Evolutionary conservation across 2,329 filamentous ascomycete species (phyloP).

Genomic region (Diaporthe citri): DNA sequence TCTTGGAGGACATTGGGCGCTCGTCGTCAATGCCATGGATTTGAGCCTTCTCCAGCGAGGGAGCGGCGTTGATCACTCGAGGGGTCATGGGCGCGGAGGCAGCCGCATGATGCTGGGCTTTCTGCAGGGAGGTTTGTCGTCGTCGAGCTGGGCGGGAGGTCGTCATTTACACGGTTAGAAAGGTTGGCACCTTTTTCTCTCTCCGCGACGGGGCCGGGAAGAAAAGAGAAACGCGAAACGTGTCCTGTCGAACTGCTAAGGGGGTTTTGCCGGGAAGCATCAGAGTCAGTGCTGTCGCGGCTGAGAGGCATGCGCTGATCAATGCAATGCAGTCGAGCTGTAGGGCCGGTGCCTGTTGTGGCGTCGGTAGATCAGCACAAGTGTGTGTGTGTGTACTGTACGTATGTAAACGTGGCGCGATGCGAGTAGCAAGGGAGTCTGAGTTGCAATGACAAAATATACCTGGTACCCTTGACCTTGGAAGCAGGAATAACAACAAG

Average conservation of each 20-base stretch:
- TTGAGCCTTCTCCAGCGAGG: constrained; percentile 66
- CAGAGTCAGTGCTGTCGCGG: constrained; percentile 32
- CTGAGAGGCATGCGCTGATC: constrained; percentile 38
- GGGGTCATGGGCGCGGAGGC: constrained; percentile 55
- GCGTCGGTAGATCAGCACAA: constrained; percentile 10
- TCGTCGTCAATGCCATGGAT: constrained; percentile 68
- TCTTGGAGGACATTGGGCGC: constrained; percentile 61
- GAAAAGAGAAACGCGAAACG: constrained; percentile 32
- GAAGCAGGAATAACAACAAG: background rate
- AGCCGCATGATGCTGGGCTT: constrained; percentile 56
- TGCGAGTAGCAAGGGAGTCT: constrained; percentile 11
- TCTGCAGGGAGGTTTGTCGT: constrained; percentile 58
- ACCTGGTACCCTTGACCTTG: background rate
- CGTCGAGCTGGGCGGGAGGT: constrained; percentile 56
- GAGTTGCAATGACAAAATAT: background rate
- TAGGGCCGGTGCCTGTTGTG: constrained; percentile 23
- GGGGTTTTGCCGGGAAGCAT: constrained; percentile 16
- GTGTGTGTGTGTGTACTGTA: constrained; percentile 12
- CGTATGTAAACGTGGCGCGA: constrained; percentile 29
- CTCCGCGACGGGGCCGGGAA: constrained; percentile 29
- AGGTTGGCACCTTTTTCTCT: constrained; percentile 3
- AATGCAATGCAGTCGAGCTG: constrained; percentile 25
- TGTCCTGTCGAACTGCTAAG: constrained; percentile 33
- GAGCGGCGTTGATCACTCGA: constrained; percentile 67
- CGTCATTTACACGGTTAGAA: constrained; percentile 54